Conservation (phyloP, 495 filamentous ascomycete species). For the Aspergillus asperescens region DNA sequence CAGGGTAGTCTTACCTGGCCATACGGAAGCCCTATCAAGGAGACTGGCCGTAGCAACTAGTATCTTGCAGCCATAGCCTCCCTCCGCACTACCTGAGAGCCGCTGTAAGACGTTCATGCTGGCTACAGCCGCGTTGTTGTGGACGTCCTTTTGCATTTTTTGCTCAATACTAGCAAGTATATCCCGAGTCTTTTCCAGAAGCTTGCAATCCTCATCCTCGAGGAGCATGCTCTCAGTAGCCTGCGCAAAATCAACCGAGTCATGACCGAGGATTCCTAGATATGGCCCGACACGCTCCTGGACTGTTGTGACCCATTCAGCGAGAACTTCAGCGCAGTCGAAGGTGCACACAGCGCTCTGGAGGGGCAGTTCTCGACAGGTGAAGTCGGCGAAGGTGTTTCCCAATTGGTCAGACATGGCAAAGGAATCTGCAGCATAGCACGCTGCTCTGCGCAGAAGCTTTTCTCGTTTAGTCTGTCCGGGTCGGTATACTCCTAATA, state of each 20-base stretch:
- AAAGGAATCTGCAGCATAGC: conserved; percentile 89
- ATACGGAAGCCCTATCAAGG: conserved; percentile 83
- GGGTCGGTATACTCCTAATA: conserved; percentile 31
- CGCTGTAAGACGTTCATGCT: conserved; percentile 48
- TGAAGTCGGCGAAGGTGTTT: conserved; percentile 79
- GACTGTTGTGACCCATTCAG: conserved; percentile 92
- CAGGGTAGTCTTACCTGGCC: conserved; percentile 65
- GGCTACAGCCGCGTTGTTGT: conserved; percentile 41
- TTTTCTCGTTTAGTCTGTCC: conserved; percentile 66
- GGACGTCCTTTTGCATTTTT: conserved; percentile 63
- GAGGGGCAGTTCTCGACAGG: conserved; percentile 83
- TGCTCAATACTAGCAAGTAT: conserved; percentile 72
- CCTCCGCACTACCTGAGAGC: conserved; percentile 55
- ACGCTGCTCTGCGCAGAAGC: conserved; percentile 88
- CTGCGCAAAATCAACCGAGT: conserved; percentile 68
- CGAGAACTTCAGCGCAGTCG: conserved; percentile 94
- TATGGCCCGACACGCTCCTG: conserved; percentile 91
- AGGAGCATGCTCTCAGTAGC: conserved; percentile 84
- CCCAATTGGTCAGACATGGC: conserved; percentile 84
- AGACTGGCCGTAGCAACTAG: conserved; percentile 82
- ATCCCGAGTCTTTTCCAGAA: conserved; percentile 78
- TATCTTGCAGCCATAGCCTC: conserved; percentile 80
- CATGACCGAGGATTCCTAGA: conserved; percentile 78
- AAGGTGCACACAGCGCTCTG: conserved; percentile 91
- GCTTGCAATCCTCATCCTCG: conserved; percentile 85